Evolutionary conservation across 345 rosid species (phyloP), one percentile per base, ranked within the genome.

Genomic region (Linum trigynum): DNA sequence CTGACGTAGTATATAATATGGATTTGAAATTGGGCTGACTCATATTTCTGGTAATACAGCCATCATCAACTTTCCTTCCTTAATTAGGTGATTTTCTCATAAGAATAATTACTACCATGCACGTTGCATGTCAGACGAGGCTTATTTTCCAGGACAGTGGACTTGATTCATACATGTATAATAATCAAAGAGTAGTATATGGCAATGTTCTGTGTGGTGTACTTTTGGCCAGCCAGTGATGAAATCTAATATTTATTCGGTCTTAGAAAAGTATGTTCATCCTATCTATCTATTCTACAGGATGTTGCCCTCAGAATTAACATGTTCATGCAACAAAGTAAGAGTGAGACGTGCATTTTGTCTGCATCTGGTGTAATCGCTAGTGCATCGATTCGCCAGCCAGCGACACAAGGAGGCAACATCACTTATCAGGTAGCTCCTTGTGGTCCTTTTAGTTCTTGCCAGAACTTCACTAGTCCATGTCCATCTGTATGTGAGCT

Each of bases 341-440:
- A 82, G 75, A 87, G 85, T 38, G 95, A 94, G 66, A 64, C 86
- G 64, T 94, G 97, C 67, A 69, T 94, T 66, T 76, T 94, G 42
- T 94, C 99, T 74, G 99, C 96, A 57, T 85, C 90, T 63, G 96
- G 99, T 72, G 61, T 92, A 59, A 79, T 94, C 68, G 83, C 90
- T 60, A 86, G 76, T 69, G 97, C 83, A 66, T 80, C 95, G 56
- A 85, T 94, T 64, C 81, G 85, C 67, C 96, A 94, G 78, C 85
- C 86, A 42, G 90, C 87, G 55, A 77, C 85, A 59, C 82, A 96
- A 57, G 97, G 96, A 59, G 90, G 90, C 72, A 85, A 60, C 75
- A 82, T 85, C 64, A 78, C 92, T 38, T 94, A 85, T 64, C 89
- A 88, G 97, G 99, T 90, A 77, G 66, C 7, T 74, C 61, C 66